Conservation (phyloP, 2,329 filamentous ascomycete species). For the Venturia aucupariae region DNA sequence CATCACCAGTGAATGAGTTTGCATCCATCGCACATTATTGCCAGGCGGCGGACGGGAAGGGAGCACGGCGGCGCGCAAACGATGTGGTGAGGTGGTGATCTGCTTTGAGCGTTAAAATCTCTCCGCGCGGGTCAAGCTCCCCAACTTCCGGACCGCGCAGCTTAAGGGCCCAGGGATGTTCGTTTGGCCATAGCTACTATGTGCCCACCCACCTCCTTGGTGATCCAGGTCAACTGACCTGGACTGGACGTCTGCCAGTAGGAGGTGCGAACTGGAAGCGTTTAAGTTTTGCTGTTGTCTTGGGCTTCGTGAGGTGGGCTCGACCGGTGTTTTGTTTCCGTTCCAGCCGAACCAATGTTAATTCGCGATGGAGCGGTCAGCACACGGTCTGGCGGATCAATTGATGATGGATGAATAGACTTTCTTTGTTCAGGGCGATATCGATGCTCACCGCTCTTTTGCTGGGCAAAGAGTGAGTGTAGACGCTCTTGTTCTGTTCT, state of each 20-base stretch:
- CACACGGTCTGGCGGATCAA: background rate
- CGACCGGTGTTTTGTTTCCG: background rate
- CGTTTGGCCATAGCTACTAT: background rate
- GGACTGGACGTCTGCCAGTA: too few species aligned
- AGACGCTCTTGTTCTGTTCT: background rate
- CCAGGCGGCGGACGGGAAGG: background rate
- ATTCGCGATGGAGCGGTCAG: background rate
- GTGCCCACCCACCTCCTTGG: conserved; percentile 2
- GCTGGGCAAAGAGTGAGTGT: background rate
- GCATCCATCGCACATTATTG: background rate
- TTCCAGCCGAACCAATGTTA: background rate
- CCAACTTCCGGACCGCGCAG: background rate
- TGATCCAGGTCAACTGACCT: background rate
- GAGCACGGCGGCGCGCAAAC: background rate
- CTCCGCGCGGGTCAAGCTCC: background rate
- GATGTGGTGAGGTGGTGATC: background rate
- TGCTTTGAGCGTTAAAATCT: background rate
- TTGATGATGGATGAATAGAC: background rate
- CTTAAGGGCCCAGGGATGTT: background rate
- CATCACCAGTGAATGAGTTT: background rate
- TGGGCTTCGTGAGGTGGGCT: background rate
- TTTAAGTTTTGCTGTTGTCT: background rate
- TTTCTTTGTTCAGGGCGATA: background rate
- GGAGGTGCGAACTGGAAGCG: too few species aligned
- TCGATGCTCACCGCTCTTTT: background rate